Evolutionary conservation across 495 filamentous ascomycete species (phyloP).

Genomic region (Xylaria palmicola): DNA sequence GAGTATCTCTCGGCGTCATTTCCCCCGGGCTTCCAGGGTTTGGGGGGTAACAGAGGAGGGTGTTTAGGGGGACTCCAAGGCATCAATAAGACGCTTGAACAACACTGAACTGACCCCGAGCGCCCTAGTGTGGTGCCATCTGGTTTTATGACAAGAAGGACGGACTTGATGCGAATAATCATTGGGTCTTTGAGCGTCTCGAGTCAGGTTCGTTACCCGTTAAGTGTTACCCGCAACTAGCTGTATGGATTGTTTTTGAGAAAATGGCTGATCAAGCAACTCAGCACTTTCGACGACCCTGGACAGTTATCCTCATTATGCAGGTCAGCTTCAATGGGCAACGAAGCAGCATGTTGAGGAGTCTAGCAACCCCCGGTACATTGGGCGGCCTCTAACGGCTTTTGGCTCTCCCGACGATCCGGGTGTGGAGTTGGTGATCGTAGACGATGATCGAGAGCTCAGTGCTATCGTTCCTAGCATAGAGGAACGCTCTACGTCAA

Average conservation of each 20-base stretch:
- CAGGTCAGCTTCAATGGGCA: conserved; percentile 35
- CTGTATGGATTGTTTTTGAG: neutral
- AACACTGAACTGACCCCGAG: too few relatives aligned
- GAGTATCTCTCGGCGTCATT: too few relatives aligned
- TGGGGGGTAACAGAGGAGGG: too few relatives aligned
- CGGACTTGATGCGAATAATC: conserved; percentile 18
- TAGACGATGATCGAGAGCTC: conserved; percentile 18
- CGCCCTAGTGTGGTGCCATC: conserved; percentile 40
- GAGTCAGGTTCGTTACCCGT: conserved; percentile 17
- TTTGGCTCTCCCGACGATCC: conserved; percentile 27
- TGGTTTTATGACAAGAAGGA: conserved; percentile 36
- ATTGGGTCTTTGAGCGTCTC: conserved; percentile 25
- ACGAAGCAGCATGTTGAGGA: conserved; percentile 18
- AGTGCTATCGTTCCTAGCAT: conserved; percentile 31
- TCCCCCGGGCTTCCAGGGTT: too few relatives aligned
- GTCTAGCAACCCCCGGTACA: conserved; percentile 19
- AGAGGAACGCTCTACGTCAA: conserved; percentile 23
- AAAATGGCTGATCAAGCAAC: neutral
- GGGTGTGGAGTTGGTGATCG: conserved; percentile 25
- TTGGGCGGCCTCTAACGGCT: conserved; percentile 23
- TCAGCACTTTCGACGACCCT: conserved; percentile 34
- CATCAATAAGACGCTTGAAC: too few relatives aligned
- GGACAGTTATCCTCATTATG: conserved; percentile 36
- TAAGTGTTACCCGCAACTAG: neutral
- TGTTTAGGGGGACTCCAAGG: too few relatives aligned